Evolutionary conservation across 192 early-diverging fungal genomes (phyloP), one percentile per base, ranked within the genome.

Genomic region (Phycomyces blakesleeanus): DNA sequence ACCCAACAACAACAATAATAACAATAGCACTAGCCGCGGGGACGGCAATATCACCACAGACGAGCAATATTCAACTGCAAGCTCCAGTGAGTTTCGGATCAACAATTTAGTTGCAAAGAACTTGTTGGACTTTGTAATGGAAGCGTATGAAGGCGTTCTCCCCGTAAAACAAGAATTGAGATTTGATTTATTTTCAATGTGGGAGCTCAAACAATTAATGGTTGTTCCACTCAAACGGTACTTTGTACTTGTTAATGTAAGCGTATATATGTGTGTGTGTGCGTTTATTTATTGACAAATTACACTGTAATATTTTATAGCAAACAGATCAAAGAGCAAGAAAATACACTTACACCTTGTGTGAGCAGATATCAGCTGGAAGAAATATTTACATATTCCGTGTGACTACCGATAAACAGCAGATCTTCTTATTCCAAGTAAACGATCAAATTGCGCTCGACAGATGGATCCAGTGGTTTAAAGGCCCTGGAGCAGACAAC

Each of bases 131-230:
- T 61, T 60, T 44, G 26, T 55, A 8, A 22, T 60, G 3, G 27
- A 66, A 14, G 59, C 63, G 6, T 41, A 65, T 50, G 59, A 66
- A 49, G 70, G 70, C 14, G 29, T 66, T 27, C 39, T 72, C 4
- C 70, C 70, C 4, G 57, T 64, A 11, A 72, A 72, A 51, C 66
- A 72, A 38, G 38, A 24, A 44, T 40, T 47, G 9, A 24, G 59
- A 8, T 57, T 57, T 22, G 40, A 51, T 9, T 61, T 66, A 18
- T 60, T 72, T 34, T 65, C 70, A 7, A 65, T 72, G 11, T 72
- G 70, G 70, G 58, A 72, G 51, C 42, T 72, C n/a, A 60, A 66
- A n/a, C 44, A 60, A 0, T n/a, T 72, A n/a, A 51, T 66, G 18
- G 34, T 72, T 16, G 47, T 72, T 34, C 70, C 70, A 0, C 37